Evolutionary conservation across 371 early-diverging fungal genomes (phyloP).

Genomic region (Coemansia sp.): DNA sequence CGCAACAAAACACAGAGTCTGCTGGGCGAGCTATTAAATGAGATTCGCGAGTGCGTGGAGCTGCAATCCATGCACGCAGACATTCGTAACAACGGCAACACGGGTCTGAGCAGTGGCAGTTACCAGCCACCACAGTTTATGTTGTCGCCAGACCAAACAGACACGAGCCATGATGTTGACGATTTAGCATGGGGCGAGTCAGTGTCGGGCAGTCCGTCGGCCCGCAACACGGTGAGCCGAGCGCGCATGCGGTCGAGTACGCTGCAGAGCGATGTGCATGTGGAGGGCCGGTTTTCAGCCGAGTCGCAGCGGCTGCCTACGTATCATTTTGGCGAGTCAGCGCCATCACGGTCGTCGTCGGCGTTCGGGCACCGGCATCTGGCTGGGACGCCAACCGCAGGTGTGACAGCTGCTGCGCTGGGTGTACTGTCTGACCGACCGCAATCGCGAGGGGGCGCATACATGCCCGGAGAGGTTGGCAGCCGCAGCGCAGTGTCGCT

Average conservation of each 20-base stretch:
- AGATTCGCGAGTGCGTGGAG: constrained; percentile 75
- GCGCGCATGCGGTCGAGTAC: constrained; percentile 34
- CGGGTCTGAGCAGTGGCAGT: neutral
- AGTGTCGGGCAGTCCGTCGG: neutral
- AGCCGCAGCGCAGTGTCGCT: constrained; percentile 20
- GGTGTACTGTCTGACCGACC: constrained; percentile 3
- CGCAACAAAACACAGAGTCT: constrained; percentile 57
- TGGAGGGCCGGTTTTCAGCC: constrained; percentile 25
- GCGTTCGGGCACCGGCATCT: constrained; percentile 10
- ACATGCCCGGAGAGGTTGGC: neutral
- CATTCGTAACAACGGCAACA: constrained; percentile 48
- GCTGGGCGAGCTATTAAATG: constrained; percentile 57
- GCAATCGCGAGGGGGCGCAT: neutral
- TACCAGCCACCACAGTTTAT: neutral
- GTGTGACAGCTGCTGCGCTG: constrained; percentile 1
- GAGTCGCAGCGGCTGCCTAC: neutral
- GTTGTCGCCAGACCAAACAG: neutral
- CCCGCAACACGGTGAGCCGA: neutral
- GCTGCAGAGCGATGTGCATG: constrained; percentile 31
- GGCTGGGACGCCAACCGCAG: neutral
- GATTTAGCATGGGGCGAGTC: neutral
- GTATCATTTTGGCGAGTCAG: neutral
- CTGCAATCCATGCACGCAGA: constrained; percentile 47
- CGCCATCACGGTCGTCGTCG: constrained; percentile 20
- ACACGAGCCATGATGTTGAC: neutral